These are phyloP conservation scores for Tetrahymena borealis DNA, from an alignment of 73 alveolate species.

Conservation along the genomic window DNA sequence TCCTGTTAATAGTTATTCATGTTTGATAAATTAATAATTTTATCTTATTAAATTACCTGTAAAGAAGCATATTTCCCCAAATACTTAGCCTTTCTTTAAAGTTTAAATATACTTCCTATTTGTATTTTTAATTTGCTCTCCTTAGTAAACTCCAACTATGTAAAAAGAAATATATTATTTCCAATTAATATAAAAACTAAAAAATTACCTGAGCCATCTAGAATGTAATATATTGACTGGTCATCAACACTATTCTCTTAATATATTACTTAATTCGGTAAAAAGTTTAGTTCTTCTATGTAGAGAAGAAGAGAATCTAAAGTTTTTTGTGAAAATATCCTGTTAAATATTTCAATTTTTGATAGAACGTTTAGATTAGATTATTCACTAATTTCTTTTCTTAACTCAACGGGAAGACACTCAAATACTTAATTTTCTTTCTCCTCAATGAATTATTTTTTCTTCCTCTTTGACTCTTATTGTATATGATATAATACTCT, in stretches of 20 bases:
- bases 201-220: neutral
- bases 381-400: neutral
- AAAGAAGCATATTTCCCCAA: neutral
- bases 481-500: neutral
- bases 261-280: neutral
- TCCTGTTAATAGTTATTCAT: neutral
- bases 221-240: neutral
- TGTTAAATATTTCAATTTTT: neutral
- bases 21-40: neutral
- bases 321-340: neutral
- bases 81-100: neutral
- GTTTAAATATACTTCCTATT: neutral
- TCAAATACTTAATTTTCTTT: neutral
- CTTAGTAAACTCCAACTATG: neutral
- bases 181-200: neutral
- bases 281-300: neutral
- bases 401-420: neutral
- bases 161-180: neutral
- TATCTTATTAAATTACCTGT: neutral
- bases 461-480: neutral
- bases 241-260: neutral
- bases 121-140: neutral
- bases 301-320: neutral
- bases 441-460: neutral
- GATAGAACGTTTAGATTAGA: neutral